Evolutionary conservation across 352 stramenopile genomes (phyloP), one percentile per base, ranked within the genome.

Genomic region (Globisporangium paroecandrum): DNA sequence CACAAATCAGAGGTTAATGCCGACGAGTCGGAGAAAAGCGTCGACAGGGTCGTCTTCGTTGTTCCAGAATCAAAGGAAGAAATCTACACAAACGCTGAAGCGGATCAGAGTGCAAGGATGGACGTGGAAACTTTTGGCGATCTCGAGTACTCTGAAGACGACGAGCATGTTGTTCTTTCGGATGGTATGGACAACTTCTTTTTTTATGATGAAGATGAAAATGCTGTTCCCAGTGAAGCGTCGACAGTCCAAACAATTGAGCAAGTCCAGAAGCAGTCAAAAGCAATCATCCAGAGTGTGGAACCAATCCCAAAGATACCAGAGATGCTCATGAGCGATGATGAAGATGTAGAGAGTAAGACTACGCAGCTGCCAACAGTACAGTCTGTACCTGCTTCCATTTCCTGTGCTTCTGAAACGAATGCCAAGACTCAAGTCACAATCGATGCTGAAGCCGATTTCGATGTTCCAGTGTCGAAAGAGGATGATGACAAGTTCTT

Each of bases 251-350:
- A 58, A 41, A 32, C 29, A 32, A 7, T 4, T 32, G 22, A 36
- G 24, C 51, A 58, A n/a, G 51, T 22, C 51, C 24, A 58, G 51
- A 36, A 9, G 49, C 53, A 58, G 12, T 13, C 24, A 0, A 27
- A 41, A 10, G 13, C 15, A 38, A 54, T n/a, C 6, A 27, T 54
- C 20, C 15, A 38, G 2, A 38, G 7, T 18, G 24, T 34, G 24
- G 7, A 10, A 34, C 51, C 15, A 29, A 57, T n/a, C 0, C 32
- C 12, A 41, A 34, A 20, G 22, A 49, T 32, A 24, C 58, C 64
- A 0, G 64, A 83, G 29, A 69, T 80, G 34, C 13, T 76, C 1
- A 43, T 68, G 51, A 79, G 66, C 25, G 74, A 81, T 62, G 70
- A 74, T n/a, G 70, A 78, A 4, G 68, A 57, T 29, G 38, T 49